Percentiles rank a stretch among this genome's conserved stretches.
phyloP scores from a whole-genome alignment of 78 protist species.

The Dictyostelium citrinum region DNA sequence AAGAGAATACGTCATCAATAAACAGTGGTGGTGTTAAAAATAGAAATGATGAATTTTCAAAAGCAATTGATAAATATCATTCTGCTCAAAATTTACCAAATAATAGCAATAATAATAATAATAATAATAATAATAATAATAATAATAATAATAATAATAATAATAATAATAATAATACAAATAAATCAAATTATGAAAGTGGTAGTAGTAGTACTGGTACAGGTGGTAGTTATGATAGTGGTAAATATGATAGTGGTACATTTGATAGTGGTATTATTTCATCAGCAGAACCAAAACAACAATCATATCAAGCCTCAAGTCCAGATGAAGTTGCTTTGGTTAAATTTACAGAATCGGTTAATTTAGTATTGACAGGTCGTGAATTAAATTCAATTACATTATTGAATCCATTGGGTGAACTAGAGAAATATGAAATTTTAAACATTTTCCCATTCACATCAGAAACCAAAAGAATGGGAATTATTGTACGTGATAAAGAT shows the following conservation, averaged over 20 bases:
- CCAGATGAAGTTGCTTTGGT: slow-evolving; percentile 99
- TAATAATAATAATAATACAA: not conserved
- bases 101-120: not conserved
- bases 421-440: slow-evolving; percentile 87
- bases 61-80: not conserved
- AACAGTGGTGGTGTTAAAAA: not conserved
- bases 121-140: no score
- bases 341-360: slow-evolving; percentile 90
- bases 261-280: not conserved
- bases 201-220: not conserved
- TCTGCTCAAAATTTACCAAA: not conserved
- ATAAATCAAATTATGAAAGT: not conserved
- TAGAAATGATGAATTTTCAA: not conserved
- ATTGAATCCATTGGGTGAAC: slow-evolving; percentile 71
- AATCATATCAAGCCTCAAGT: slow-evolving; percentile 92
- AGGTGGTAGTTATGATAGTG: not conserved
- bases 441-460: slow-evolving; percentile 96
- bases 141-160: not conserved
- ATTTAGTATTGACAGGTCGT: slow-evolving; percentile 84
- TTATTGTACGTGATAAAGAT: slow-evolving; percentile 88
- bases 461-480: slow-evolving; percentile 97
- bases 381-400: slow-evolving; percentile 74
- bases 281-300: not conserved
- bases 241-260: not conserved
- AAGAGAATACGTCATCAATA: not conserved